Percentiles rank a stretch among this genome's conserved stretches.
Conservation (phyloP, 768 basidiomycete genomes). For the Lactarius sanguifluus region DNA sequence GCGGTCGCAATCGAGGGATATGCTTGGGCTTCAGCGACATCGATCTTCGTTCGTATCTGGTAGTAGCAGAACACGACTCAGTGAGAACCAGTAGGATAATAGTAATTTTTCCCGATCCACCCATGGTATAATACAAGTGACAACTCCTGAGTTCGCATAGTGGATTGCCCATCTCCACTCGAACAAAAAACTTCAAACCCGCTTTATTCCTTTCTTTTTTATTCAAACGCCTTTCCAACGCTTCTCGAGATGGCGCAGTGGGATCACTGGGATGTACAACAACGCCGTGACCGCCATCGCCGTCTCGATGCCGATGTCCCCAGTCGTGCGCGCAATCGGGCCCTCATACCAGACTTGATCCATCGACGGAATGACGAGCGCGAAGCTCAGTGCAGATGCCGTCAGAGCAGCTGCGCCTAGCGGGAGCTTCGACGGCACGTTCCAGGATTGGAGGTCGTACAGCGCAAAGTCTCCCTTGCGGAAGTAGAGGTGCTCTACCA, state of each 20-base stretch:
- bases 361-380: conserved; percentile 64
- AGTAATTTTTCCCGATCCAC: no score
- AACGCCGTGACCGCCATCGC: conserved; percentile 50
- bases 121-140: no score
- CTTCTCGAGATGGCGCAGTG: conserved; percentile 45
- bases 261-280: conserved; percentile 55
- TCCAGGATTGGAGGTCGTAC: conserved; percentile 57
- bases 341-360: conserved; percentile 70
- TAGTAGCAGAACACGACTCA: no score
- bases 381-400: conserved; percentile 52
- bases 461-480: conserved; percentile 47
- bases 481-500: conserved; percentile 68
- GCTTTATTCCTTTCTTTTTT: no score
- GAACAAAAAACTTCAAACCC: background rate
- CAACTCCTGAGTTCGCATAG: no score
- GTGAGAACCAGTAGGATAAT: no score
- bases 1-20: no score
- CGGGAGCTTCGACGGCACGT: conserved; percentile 53
- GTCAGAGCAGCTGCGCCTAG: conserved; percentile 60
- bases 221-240: conserved; percentile 16
- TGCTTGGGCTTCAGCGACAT: no score
- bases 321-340: conserved; percentile 60
- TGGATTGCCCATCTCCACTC: background rate
- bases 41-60: no score
- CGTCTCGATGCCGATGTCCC: conserved; percentile 71